Evolutionary conservation across 805 yeast genomes (phyloP), one percentile per base, ranked within the genome.

Genomic region (Pichia phayaonensis): DNA sequence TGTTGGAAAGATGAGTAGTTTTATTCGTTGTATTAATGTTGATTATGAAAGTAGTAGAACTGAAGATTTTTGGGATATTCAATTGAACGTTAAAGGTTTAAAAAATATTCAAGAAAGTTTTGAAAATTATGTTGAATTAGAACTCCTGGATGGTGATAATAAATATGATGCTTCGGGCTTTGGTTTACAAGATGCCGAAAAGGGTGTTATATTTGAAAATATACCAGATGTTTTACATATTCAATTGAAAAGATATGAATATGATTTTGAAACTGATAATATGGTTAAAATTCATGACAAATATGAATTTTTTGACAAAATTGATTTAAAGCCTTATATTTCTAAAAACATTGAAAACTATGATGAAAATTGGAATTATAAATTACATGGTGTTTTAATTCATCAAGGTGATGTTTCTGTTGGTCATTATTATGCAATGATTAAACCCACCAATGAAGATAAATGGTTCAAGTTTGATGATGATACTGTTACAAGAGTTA

Each of bases 61-160:
- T 4, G 99, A 94, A 66, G 98, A 94, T 63, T 94, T 86, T 62
- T 94, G 99, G 99, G 99, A 94, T 72, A 86, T 94, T 54, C 99
- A 94, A 67, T 72, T 94, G 54, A 94, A 94, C 61, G 99, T 94
- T 23, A 89, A 88, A 63, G 85, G 90, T 36, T 75, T 90, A 73
- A 74, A 72, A 48, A 81, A 83, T 59, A 74, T 94, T 45, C 72
- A 79, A 49, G 83, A 82, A 48, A 83, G 97, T 0, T 94, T 94
- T 67, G 77, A 80, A 46, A 87, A 90, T 64, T 94, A 94, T 64
- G 81, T 90, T 49, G 95, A 89, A 57, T 83, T 84, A 29, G 99
- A 94, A 69, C 74, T 87, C 66, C 74, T 94, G 64, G 85, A 86
- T 51, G 99, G 98, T 31, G 99, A 94, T 62, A 94, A 94, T 65